These are phyloP conservation scores for Cytidiella melzeri DNA, from an alignment of 768 basidiomycete species.

Conservation along the genomic window DNA sequence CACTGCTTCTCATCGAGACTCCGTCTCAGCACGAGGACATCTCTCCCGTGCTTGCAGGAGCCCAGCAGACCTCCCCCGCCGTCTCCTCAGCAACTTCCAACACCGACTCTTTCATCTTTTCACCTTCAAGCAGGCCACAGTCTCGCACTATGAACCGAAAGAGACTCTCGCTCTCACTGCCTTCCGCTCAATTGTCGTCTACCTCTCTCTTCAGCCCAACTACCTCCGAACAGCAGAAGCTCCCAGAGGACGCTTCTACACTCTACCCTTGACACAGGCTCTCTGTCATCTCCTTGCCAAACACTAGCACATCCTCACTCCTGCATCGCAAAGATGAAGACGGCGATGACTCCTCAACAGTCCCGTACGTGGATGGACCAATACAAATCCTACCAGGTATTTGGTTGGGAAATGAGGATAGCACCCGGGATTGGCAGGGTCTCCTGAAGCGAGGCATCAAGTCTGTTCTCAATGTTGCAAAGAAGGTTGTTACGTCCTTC, in stretches of 20 bases:
- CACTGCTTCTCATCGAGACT: constrained; percentile 54
- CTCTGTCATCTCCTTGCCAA: constrained; percentile 66
- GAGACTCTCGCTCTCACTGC: constrained; percentile 64
- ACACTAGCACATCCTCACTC: constrained; percentile 43
- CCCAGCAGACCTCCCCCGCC: constrained; percentile 39
- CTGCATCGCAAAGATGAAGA: constrained; percentile 59
- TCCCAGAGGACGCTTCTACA: constrained; percentile 29
- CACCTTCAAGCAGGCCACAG: constrained; percentile 34
- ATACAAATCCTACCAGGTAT: constrained; percentile 79
- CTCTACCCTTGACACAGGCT: constrained; percentile 43
- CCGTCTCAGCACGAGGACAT: constrained; percentile 42
- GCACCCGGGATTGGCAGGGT: constrained; percentile 74
- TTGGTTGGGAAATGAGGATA: constrained; percentile 91
- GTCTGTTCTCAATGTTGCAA: constrained; percentile 86
- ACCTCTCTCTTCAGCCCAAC: constrained; percentile 40
- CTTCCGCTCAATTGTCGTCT: constrained; percentile 53
- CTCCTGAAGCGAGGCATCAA: constrained; percentile 69
- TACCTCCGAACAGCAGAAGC: constrained; percentile 26
- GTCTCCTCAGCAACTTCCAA: constrained; percentile 49
- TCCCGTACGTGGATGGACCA: constrained; percentile 78
- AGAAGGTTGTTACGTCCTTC: constrained; percentile 78
- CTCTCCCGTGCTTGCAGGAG: constrained; percentile 41
- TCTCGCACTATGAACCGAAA: constrained; percentile 58
- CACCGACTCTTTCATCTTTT: constrained; percentile 41
- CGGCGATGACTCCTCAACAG: constrained; percentile 46